phyloP scores from a whole-genome alignment of 2,329 filamentous ascomycete genomes.

The Monosporascus sp. region DNA sequence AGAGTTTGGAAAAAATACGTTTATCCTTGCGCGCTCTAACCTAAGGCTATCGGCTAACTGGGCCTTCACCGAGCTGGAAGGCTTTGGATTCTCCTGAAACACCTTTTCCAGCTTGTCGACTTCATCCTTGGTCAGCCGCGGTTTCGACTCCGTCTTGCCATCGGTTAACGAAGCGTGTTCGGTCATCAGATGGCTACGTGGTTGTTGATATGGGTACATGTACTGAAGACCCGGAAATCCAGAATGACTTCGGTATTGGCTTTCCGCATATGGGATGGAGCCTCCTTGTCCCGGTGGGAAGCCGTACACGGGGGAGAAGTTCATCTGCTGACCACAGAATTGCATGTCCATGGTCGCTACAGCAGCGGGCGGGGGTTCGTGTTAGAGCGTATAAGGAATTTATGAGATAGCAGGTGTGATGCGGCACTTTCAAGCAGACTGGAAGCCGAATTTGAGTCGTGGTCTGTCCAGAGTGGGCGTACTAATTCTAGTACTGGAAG shows the following conservation, averaged over 20 bases:
- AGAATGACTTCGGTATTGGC: conserved; percentile 20
- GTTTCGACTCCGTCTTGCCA: conserved; percentile 35
- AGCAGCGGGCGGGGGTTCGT: conserved; percentile 3
- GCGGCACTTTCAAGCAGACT: neutral
- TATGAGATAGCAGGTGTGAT: conserved; percentile 4
- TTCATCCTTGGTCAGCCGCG: conserved; percentile 66
- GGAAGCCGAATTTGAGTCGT: neutral
- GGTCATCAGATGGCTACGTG: conserved; percentile 17
- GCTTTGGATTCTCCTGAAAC: conserved; percentile 60
- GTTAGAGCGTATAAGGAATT: conserved; percentile 12
- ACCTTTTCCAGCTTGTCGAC: conserved; percentile 64
- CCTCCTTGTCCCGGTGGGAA: conserved; percentile 18
- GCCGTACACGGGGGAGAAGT: conserved; percentile 21
- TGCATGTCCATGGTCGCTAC: conserved; percentile 25
- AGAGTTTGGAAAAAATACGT: conserved; percentile 39
- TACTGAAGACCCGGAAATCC: conserved; percentile 21
- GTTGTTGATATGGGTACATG: conserved; percentile 24
- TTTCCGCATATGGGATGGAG: conserved; percentile 20
- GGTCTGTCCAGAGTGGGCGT: neutral
- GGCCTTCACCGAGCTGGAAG: conserved; percentile 57
- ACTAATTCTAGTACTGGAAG: neutral
- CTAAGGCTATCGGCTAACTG: conserved; percentile 56
- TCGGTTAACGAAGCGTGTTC: conserved; percentile 21
- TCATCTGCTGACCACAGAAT: conserved; percentile 17
- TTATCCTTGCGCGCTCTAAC: conserved; percentile 59